Percentiles rank a stretch among this genome's conserved stretches.
phyloP scores from a whole-genome alignment of 331 rosid species.

The Dryas integrifolia region DNA sequence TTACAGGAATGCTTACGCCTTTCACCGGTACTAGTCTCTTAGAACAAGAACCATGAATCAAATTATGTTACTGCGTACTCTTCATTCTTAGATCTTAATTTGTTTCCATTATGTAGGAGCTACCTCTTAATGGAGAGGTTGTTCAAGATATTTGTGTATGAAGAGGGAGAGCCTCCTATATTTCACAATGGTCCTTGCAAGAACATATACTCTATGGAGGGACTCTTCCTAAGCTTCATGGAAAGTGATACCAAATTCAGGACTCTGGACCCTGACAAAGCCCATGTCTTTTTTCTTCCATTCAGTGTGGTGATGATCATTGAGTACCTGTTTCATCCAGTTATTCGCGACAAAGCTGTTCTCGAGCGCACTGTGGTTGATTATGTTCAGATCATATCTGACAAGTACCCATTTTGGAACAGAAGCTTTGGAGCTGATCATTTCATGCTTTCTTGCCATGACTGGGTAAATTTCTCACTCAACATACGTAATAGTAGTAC shows the following conservation, averaged over 20 bases:
- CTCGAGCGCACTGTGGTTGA: slow-evolving; percentile 52
- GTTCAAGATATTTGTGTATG: slow-evolving; percentile 52
- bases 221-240: slow-evolving; percentile 50
- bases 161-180: slow-evolving; percentile 63
- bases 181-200: slow-evolving; percentile 66
- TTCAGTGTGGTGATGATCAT: slow-evolving; percentile 62
- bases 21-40: slow-evolving; percentile 36
- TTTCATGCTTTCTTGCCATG: slow-evolving; percentile 67
- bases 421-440: slow-evolving; percentile 68
- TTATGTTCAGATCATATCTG: slow-evolving; percentile 46
- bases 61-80: background rate
- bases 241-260: slow-evolving; percentile 38
- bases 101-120: slow-evolving; percentile 36
- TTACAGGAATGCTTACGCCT: slow-evolving; percentile 45
- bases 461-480: slow-evolving; percentile 45
- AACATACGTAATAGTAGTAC: background rate
- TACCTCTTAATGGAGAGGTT: slow-evolving; percentile 50
- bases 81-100: background rate
- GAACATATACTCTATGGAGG: slow-evolving; percentile 62
- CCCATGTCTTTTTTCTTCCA: slow-evolving; percentile 60
- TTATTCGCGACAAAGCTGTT: slow-evolving; percentile 56
- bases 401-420: slow-evolving; percentile 53
- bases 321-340: slow-evolving; percentile 47
- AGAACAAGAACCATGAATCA: background rate
- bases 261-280: slow-evolving; percentile 51